Evolutionary conservation across 495 filamentous ascomycete species (phyloP).

Genomic region (Chaetomium fimeti): DNA sequence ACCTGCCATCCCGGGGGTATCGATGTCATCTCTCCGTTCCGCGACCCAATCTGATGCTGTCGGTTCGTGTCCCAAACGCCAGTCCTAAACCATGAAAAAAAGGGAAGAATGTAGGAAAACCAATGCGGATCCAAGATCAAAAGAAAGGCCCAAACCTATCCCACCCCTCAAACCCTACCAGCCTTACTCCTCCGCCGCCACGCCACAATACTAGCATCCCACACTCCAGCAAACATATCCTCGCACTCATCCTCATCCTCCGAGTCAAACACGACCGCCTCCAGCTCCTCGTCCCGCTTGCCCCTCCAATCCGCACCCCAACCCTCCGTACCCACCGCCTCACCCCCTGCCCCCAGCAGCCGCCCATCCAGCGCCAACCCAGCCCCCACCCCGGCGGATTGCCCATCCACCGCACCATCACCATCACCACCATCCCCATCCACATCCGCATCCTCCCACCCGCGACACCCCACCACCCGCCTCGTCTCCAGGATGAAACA

Average conservation of each 20-base stretch:
- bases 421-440: not conserved
- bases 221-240: slow-evolving; percentile 84
- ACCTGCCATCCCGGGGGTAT: not conserved
- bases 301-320: not conserved
- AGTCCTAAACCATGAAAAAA: not conserved
- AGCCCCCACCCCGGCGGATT: not conserved
- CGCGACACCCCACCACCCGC: slow-evolving; percentile 61
- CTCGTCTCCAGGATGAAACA: slow-evolving; percentile 94
- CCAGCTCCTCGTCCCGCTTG: slow-evolving; percentile 20
- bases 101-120: not conserved
- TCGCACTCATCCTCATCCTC: slow-evolving; percentile 95
- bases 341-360: not conserved
- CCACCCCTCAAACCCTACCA: slow-evolving; percentile 20
- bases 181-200: slow-evolving; percentile 59
- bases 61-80: not conserved
- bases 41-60: slow-evolving; percentile 3
- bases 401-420: too few relatives aligned
- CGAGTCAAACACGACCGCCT: slow-evolving; percentile 72
- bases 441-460: slow-evolving; percentile 61
- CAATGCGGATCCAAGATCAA: not conserved
- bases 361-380: not conserved
- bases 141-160: not conserved
- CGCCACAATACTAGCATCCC: slow-evolving; percentile 68
- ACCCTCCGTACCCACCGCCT: not conserved
- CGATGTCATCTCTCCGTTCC: slow-evolving; percentile 9